phyloP scores from a whole-genome alignment of 345 rosid genomes.

The Hirschfeldia incana region DNA sequence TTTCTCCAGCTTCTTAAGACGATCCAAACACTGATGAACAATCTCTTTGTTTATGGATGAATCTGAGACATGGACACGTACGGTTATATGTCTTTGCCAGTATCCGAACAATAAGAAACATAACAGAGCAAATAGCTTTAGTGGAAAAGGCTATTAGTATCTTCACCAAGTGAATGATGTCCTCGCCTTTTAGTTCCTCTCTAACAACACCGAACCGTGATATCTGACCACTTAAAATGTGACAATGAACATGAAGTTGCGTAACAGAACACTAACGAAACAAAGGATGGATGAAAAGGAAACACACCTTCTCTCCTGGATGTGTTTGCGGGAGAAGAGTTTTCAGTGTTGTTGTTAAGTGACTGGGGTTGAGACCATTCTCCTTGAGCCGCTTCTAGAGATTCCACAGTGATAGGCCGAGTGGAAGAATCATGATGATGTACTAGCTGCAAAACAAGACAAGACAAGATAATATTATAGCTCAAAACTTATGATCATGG shows the following conservation, averaged over 20 bases:
- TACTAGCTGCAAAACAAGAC: constrained; percentile 51
- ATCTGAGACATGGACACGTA: constrained; percentile 43
- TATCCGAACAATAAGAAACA: constrained; percentile 40
- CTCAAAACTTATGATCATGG: background rate
- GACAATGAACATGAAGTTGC: background rate
- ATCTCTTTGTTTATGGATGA: constrained; percentile 38
- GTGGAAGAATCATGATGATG: constrained; percentile 47
- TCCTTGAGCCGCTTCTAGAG: constrained; percentile 13
- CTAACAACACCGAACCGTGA: constrained; percentile 47
- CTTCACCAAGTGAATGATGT: constrained; percentile 36
- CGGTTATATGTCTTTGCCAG: constrained; percentile 58
- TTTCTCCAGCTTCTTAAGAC: constrained; percentile 77
- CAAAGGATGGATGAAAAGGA: background rate
- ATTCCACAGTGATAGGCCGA: constrained; percentile 30
- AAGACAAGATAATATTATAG: background rate
- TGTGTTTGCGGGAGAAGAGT: background rate
- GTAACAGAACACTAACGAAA: background rate
- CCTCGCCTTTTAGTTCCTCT: constrained; percentile 49
- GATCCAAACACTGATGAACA: constrained; percentile 61
- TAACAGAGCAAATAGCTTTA: constrained; percentile 48
- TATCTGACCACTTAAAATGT: constrained; percentile 42
- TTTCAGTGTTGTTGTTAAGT: constrained; percentile 3
- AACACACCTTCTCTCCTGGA: constrained; percentile 17
- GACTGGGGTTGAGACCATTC: constrained; percentile 19
- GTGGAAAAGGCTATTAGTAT: constrained; percentile 49